Evolutionary conservation across 2,329 filamentous ascomycete species (phyloP).

Genomic region (Colletotrichum somersetense): DNA sequence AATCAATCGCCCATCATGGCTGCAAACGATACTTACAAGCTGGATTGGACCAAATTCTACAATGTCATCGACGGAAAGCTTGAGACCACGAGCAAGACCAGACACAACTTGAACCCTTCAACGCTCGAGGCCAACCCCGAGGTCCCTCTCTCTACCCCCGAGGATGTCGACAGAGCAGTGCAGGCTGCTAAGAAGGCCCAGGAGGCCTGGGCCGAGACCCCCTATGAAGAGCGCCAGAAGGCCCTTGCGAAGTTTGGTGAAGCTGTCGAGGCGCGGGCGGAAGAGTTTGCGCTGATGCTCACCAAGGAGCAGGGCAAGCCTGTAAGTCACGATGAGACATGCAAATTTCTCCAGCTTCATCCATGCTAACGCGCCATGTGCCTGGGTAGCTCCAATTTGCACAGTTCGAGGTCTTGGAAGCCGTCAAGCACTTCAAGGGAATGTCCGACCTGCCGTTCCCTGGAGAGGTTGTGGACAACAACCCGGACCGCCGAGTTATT

Average conservation of each 20-base stretch:
- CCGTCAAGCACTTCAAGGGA: slow-evolving; percentile 33
- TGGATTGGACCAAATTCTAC: slow-evolving; percentile 55
- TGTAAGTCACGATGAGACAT: slow-evolving; percentile 25
- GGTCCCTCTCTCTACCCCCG: slow-evolving; percentile 61
- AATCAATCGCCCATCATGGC: slow-evolving; percentile 28
- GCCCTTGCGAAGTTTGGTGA: slow-evolving; percentile 43
- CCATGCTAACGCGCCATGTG: slow-evolving; percentile 1
- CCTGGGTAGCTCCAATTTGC: slow-evolving; percentile 27
- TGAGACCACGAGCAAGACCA: slow-evolving; percentile 57
- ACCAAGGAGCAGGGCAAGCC: slow-evolving; percentile 45
- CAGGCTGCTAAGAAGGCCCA: slow-evolving; percentile 59
- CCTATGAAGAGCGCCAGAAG: slow-evolving; percentile 50
- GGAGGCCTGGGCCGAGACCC: slow-evolving; percentile 54
- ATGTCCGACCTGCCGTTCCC: slow-evolving; percentile 28
- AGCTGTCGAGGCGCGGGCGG: slow-evolving; percentile 37
- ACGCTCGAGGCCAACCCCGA: slow-evolving; percentile 62
- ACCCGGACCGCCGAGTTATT: slow-evolving; percentile 48
- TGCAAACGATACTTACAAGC: slow-evolving; percentile 29
- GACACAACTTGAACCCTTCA: slow-evolving; percentile 64
- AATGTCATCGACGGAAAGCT: slow-evolving; percentile 66
- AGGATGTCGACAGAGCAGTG: slow-evolving; percentile 65
- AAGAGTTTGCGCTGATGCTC: slow-evolving; percentile 38
- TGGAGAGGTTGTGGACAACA: slow-evolving; percentile 42
- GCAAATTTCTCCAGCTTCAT: neutral
- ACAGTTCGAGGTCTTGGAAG: slow-evolving; percentile 31